Evolutionary conservation across 192 early-diverging fungal genomes (phyloP).

Genomic region (Chytriomyces hyalinus): DNA sequence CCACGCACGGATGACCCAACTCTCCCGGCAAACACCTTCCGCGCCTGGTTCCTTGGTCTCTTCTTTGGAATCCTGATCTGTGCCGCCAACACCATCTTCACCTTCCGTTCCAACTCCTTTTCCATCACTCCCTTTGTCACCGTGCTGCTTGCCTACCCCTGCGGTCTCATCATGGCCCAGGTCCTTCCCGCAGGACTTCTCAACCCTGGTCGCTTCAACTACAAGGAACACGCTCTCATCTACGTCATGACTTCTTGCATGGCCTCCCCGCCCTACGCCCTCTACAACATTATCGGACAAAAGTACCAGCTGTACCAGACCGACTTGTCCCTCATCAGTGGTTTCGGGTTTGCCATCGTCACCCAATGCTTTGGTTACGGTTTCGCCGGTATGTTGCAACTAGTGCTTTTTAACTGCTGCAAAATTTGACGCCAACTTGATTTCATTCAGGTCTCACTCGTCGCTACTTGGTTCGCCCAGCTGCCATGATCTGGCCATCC

Average conservation of each 20-base stretch:
- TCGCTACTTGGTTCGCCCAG: constrained; percentile 77
- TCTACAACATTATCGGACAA: constrained; percentile 38
- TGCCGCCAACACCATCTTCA: constrained; percentile 36
- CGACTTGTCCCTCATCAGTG: background rate
- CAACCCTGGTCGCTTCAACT: constrained; percentile 25
- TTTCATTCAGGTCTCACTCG: constrained; percentile 55
- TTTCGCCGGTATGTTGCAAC: constrained; percentile 67
- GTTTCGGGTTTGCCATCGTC: constrained; percentile 54
- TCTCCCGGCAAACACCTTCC: constrained; percentile 16
- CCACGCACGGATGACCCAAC: constrained; percentile 27
- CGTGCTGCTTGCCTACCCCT: constrained; percentile 73
- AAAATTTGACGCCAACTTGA: constrained; percentile 15
- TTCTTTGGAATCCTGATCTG: background rate
- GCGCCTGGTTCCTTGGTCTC: constrained; percentile 19
- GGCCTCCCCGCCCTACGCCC: background rate
- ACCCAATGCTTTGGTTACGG: constrained; percentile 66
- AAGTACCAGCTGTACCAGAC: constrained; percentile 5
- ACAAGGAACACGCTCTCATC: constrained; percentile 64
- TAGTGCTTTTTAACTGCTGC: constrained; percentile 63
- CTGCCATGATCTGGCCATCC: constrained; percentile 83
- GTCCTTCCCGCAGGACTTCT: constrained; percentile 66
- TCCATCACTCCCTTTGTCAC: constrained; percentile 69
- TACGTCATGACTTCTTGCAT: background rate
- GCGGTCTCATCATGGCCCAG: constrained; percentile 58
- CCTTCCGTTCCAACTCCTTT: constrained; percentile 41